Conservation (phyloP, 75 land plant genomes). For the Ceratopteris richardii region DNA sequence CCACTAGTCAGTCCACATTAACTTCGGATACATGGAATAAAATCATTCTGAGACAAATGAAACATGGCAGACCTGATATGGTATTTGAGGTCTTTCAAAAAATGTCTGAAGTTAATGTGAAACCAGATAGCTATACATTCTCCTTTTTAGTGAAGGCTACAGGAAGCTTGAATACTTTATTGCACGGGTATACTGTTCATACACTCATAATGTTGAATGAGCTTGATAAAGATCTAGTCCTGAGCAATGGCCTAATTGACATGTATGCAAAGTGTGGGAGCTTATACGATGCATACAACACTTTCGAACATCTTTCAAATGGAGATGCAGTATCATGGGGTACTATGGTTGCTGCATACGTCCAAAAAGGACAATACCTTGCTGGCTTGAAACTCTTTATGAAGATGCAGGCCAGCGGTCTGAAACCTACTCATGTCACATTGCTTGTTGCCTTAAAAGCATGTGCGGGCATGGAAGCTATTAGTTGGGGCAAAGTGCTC, state of each 20-base stretch:
- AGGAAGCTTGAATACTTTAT: conserved; percentile 17
- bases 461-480: not conserved
- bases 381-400: not conserved
- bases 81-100: not conserved
- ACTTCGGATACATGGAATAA: conserved; percentile 19
- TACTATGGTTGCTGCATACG: conserved; percentile 38
- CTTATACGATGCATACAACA: conserved; percentile 19
- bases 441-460: not conserved
- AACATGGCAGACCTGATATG: conserved; percentile 4
- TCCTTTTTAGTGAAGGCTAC: conserved; percentile 37
- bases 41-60: conserved; percentile 17
- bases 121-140: conserved; percentile 29
- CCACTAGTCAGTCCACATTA: too few relatives aligned
- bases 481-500: conserved; percentile 6
- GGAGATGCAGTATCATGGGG: conserved; percentile 62
- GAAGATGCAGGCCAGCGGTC: not conserved
- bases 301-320: conserved; percentile 24
- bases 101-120: conserved; percentile 24
- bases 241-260: conserved; percentile 44
- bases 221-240: conserved; percentile 3
- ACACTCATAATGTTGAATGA: not conserved
- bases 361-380: not conserved
- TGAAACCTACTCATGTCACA: not conserved
- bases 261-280: conserved; percentile 52
- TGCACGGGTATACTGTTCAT: conserved; percentile 39